Base-by-base conservation (phyloP, 495 filamentous ascomycete genomes). In the Penicillium simplicissimum region DNA sequence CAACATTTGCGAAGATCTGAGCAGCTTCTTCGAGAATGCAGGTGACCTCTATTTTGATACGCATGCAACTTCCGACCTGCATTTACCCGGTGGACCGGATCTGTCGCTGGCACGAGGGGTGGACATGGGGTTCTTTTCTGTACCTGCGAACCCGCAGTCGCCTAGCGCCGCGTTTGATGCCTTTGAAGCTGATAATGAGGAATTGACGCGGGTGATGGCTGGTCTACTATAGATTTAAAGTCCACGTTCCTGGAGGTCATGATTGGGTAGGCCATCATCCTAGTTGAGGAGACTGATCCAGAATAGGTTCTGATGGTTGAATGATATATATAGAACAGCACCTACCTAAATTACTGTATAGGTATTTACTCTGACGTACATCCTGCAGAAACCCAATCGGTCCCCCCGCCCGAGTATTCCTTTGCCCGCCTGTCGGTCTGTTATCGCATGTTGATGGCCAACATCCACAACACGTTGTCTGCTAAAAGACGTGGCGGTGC, bases 21-120 rank as follows among this genome's bases (percentile, higher is more conserved):
- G 76, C 17, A 77, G 71, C 55, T 80, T 80, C 62, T 80, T 80
- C 60, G 77, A 79, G 57, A 73, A 76, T 53, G 76, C 77, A 0
- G 77, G 77, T 3, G 75, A 69, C 4, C 60, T 79, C 9, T 78
- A 78, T 23, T 77, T 75, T 52, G 70, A 76, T 51, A 66, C 75
- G 15, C 45, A 54, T 47, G 13, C 60, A 33, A 57, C 55, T 25
- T 43, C 61, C 34, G 49, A 64, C n/a, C n/a, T 53, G 0, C 51
- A 53, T 8, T 13, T 37, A 9, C 14, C 51, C 10, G 37, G 23
- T n/a, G 34, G n/a, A 19, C 10, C 51, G 11, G 51, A 53, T 36
- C 10, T 37, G 19, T 53, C 51, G 23, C 23, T 60, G 8, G 33
- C 57, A n/a, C 52, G 38, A 11, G 62, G 59, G 11, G 57, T 64